phyloP scores from a whole-genome alignment of 768 basidiomycete species.

The Macrolepiota fuliginosa region DNA sequence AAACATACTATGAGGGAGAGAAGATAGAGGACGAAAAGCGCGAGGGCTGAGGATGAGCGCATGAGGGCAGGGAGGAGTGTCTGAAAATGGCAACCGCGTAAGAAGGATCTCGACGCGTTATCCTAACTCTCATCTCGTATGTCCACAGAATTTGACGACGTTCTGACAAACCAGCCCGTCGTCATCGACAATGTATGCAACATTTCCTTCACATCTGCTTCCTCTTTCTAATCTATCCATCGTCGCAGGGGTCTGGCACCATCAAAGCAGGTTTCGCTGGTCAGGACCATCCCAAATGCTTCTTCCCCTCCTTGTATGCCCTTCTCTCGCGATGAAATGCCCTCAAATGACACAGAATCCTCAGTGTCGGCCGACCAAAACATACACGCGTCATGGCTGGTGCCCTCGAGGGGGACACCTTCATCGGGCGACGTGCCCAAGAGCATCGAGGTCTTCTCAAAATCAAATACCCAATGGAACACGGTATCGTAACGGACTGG shows the following conservation, averaged over 20 bases:
- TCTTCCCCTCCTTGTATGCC: constrained; percentile 97
- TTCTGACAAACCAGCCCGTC: constrained; percentile 96
- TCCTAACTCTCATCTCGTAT: constrained; percentile 34
- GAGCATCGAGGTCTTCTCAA: constrained; percentile 94
- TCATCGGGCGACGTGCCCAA: constrained; percentile 94
- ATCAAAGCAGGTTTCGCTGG: constrained; percentile 99
- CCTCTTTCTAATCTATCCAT: constrained; percentile 11
- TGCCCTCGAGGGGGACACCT: constrained; percentile 92
- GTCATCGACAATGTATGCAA: constrained; percentile 94
- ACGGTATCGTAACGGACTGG: constrained; percentile 99
- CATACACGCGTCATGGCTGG: constrained; percentile 98
- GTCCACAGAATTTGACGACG: constrained; percentile 89
- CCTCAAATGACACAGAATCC: constrained; percentile 19
- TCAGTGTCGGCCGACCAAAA: constrained; percentile 93
- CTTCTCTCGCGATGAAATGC: constrained; percentile 30
- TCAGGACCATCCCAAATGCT: constrained; percentile 98
- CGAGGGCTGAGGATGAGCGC: background rate
- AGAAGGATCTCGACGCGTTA: constrained; percentile 6
- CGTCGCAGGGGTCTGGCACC: constrained; percentile 85
- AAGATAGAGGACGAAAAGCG: constrained; percentile 5
- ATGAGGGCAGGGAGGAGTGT: background rate
- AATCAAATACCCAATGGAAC: constrained; percentile 99
- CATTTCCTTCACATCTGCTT: constrained; percentile 15
- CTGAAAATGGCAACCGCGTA: constrained; percentile 7
- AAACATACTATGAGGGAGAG: constrained; percentile 24